phyloP scores from a whole-genome alignment of 805 yeast species.

The Pichia gijzeniarum region DNA sequence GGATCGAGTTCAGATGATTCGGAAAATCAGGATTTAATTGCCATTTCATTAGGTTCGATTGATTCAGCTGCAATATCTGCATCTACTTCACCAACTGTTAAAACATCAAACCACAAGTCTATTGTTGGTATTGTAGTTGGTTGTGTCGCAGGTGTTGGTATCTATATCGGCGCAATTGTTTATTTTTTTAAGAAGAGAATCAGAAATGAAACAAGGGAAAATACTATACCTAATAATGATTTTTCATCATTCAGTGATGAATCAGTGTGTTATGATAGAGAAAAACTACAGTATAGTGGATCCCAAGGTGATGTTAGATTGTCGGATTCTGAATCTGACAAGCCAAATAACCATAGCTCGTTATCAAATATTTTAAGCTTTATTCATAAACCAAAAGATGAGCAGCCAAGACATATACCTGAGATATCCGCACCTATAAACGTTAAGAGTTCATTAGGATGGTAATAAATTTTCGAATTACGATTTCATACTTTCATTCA shows the following conservation, averaged over 20 bases:
- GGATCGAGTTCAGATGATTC: constrained; percentile 4
- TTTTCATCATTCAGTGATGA: constrained; percentile 1
- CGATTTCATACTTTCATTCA: neutral
- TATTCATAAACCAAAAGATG: constrained; percentile 7
- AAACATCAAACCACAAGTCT: constrained; percentile 25
- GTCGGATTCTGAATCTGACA: constrained; percentile 3
- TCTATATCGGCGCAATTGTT: constrained; percentile 33
- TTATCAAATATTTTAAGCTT: constrained; percentile 14
- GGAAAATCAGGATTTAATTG: constrained; percentile 1
- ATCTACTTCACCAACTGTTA: constrained; percentile 6
- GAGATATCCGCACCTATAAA: constrained; percentile 64
- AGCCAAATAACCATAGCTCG: constrained; percentile 4
- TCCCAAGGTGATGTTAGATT: constrained; percentile 11
- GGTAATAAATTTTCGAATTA: constrained; percentile 32
- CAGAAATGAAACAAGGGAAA: constrained; percentile 2
- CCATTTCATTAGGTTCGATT: constrained; percentile 24
- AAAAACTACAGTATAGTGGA: constrained; percentile 1
- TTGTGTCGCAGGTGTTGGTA: constrained; percentile 67
- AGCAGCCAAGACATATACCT: constrained; percentile 30
- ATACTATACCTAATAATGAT: neutral
- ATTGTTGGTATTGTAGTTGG: constrained; percentile 81
- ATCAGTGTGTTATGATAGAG: neutral
- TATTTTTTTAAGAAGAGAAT: constrained; percentile 9
- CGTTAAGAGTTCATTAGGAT: constrained; percentile 65
- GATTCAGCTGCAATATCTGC: constrained; percentile 18